phyloP scores from a whole-genome alignment of 2,329 filamentous ascomycete genomes.

The Dactylellina haptotyla region DNA sequence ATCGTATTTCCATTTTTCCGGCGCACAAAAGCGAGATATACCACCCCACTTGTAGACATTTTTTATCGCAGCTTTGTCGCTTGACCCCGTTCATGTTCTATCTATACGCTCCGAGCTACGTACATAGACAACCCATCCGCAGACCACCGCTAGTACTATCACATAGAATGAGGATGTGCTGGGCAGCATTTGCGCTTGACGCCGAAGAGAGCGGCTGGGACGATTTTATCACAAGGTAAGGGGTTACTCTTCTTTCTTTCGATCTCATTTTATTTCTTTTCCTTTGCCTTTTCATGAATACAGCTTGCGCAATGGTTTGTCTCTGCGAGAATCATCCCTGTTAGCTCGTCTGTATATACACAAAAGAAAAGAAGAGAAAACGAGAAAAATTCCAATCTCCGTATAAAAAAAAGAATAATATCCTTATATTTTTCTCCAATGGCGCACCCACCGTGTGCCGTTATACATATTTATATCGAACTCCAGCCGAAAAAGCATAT shows the following conservation, averaged over 20 bases:
- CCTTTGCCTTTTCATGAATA: constrained; percentile 10
- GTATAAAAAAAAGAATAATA: constrained; percentile 43
- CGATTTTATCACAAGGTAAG: constrained; percentile 50
- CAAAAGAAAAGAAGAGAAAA: constrained; percentile 13
- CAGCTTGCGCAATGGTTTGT: constrained; percentile 25
- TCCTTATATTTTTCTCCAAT: constrained; percentile 44
- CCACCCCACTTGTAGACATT: neutral
- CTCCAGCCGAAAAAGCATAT: constrained; percentile 52
- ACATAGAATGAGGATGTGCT: constrained; percentile 55
- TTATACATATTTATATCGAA: constrained; percentile 24
- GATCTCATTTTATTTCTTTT: too few species aligned
- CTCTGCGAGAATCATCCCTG: constrained; percentile 28
- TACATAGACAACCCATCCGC: constrained; percentile 46
- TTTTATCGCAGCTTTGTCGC: neutral
- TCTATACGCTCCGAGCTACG: constrained; percentile 35
- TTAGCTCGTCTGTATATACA: constrained; percentile 54
- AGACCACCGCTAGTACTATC: constrained; percentile 46
- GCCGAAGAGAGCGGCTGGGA: constrained; percentile 54
- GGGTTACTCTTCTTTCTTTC: constrained; percentile 25
- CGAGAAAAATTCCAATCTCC: constrained; percentile 8
- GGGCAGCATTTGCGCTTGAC: constrained; percentile 53
- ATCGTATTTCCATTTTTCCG: neutral
- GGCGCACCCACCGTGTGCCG: constrained; percentile 2
- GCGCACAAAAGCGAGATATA: neutral
- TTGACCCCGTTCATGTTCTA: constrained; percentile 42